phyloP scores from a whole-genome alignment of 352 stramenopile genomes.

The Halophytophthora polymorphica region DNA sequence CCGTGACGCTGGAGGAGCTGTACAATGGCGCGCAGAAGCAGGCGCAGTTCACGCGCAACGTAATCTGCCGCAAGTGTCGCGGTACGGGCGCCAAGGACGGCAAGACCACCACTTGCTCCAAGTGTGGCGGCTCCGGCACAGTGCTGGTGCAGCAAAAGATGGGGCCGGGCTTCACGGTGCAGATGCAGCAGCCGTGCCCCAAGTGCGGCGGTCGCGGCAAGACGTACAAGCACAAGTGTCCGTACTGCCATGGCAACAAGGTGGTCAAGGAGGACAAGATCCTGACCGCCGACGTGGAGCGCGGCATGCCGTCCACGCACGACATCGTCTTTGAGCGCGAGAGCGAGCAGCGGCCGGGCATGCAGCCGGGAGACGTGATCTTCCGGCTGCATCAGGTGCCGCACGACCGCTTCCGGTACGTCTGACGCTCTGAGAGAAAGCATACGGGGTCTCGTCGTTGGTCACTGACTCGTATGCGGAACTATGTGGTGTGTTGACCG shows the following conservation, averaged over 20 bases:
- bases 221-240: constrained; percentile 95
- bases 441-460: no score
- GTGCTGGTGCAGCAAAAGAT: constrained; percentile 82
- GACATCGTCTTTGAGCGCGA: constrained; percentile 79
- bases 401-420: constrained; percentile 85
- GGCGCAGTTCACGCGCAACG: constrained; percentile 63
- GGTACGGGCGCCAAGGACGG: constrained; percentile 81
- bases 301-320: constrained; percentile 79
- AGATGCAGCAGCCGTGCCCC: constrained; percentile 88
- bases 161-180: constrained; percentile 80
- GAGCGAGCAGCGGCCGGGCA: constrained; percentile 12
- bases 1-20: constrained; percentile 81
- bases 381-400: constrained; percentile 91
- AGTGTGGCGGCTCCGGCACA: constrained; percentile 64
- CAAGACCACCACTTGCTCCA: constrained; percentile 77
- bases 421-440: background rate
- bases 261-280: constrained; percentile 81
- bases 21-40: constrained; percentile 83
- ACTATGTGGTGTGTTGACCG: background rate
- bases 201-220: constrained; percentile 89
- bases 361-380: constrained; percentile 76
- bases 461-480: no score
- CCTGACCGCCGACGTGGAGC: constrained; percentile 74
- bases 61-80: constrained; percentile 84
- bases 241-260: constrained; percentile 82